These are phyloP conservation scores for Glonium stellatum DNA, from an alignment of 495 filamentous ascomycete species.

Conservation along the genomic window DNA sequence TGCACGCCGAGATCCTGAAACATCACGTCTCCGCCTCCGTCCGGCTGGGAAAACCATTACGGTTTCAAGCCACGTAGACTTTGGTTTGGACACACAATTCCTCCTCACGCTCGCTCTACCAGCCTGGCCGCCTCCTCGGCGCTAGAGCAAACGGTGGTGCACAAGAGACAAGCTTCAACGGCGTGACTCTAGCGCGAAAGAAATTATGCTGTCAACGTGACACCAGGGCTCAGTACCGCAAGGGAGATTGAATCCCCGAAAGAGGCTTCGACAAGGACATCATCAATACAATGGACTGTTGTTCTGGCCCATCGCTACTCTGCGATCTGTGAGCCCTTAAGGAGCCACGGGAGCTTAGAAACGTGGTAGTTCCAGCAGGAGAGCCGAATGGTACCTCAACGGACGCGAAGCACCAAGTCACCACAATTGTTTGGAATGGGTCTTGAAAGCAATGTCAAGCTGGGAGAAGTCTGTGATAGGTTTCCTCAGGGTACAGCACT, in stretches of 20 bases:
- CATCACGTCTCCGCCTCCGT: background rate
- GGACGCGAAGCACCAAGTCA: background rate
- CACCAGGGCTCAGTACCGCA: background rate
- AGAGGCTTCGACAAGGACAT: background rate
- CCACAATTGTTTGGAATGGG: background rate
- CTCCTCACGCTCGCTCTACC: too few relatives aligned
- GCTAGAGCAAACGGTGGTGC: background rate
- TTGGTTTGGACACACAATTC: background rate
- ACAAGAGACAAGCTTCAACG: background rate
- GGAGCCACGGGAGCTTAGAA: background rate
- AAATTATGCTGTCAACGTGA: background rate
- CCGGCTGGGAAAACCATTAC: background rate
- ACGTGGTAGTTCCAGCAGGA: background rate
- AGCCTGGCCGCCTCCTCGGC: background rate
- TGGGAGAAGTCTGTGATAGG: background rate
- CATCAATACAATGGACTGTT: background rate
- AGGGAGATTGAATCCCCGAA: background rate
- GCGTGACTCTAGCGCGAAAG: background rate
- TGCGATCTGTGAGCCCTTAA: background rate
- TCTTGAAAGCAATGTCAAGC: background rate
- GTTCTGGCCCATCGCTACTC: background rate
- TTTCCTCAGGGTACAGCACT: background rate
- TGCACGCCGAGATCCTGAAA: background rate
- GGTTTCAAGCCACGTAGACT: background rate
- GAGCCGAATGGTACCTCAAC: background rate